A percentile compares a stretch with the other conserved stretches of the same genome.
These are phyloP conservation scores for Candida stauntonica DNA, from an alignment of 805 yeast genomes.

Conservation along the genomic window DNA sequence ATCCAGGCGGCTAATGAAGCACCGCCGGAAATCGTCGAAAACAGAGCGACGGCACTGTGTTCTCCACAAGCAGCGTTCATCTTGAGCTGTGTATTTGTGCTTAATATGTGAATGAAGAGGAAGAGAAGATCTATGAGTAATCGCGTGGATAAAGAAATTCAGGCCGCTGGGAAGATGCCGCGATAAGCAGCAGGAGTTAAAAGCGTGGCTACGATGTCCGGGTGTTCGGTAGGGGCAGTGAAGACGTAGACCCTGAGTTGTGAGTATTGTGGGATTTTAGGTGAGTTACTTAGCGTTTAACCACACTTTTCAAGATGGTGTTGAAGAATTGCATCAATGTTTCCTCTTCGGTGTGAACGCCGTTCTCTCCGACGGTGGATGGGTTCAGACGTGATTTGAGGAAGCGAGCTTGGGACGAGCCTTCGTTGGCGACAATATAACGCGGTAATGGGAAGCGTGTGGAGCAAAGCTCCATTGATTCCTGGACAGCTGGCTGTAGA, in stretches of 20 bases:
- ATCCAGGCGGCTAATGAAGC: slow-evolving; percentile 40
- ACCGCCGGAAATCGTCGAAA: slow-evolving; percentile 39
- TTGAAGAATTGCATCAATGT: slow-evolving; percentile 15
- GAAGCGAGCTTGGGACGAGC: slow-evolving; percentile 96
- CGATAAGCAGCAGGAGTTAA: no score
- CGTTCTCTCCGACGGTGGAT: slow-evolving; percentile 29
- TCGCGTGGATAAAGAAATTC: background rate
- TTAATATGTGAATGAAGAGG: background rate
- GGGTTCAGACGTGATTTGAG: slow-evolving; percentile 85
- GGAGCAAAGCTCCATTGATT: slow-evolving; percentile 80
- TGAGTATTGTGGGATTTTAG: no score
- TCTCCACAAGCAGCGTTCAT: slow-evolving; percentile 12
- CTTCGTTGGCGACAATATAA: slow-evolving; percentile 92
- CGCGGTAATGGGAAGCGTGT: slow-evolving; percentile 96
- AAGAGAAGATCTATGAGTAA: background rate
- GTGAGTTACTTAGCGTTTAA: slow-evolving; percentile 3
- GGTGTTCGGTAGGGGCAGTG: background rate
- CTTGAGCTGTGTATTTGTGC: background rate
- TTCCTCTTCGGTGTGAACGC: slow-evolving; percentile 15
- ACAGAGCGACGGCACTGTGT: slow-evolving; percentile 11
- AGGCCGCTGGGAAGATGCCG: no score
- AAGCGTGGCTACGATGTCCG: background rate
- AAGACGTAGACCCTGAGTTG: no score
- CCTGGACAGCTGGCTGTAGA: slow-evolving; percentile 79
- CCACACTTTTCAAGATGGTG: slow-evolving; percentile 4